A percentile compares a stretch with the other conserved stretches of the same genome.
Conservation (phyloP, 208 protist species). For the Trypanosoma mega region DNA sequence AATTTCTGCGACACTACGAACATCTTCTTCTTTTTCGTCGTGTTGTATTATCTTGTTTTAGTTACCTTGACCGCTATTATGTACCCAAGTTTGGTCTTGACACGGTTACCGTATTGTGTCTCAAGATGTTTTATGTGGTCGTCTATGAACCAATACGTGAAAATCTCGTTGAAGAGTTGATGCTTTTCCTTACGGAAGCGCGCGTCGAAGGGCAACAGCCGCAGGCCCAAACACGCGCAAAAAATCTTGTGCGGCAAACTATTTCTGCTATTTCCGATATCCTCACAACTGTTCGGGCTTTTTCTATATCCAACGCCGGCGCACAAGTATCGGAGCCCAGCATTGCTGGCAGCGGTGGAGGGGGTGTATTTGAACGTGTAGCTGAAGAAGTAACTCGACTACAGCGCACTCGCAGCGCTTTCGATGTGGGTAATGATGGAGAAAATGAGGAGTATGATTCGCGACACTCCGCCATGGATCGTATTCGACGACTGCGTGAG, state of each 20-base stretch:
- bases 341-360: no score
- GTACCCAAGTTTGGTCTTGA: conserved; percentile 60
- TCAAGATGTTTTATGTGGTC: conserved; percentile 78
- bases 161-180: conserved; percentile 38
- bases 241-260: not conserved
- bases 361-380: not conserved
- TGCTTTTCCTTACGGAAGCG: conserved; percentile 25
- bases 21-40: conserved; percentile 64
- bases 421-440: not conserved
- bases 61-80: conserved; percentile 86
- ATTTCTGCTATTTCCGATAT: not conserved
- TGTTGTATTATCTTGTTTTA: conserved; percentile 76
- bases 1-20: no score
- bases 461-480: not conserved
- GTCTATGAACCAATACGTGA: conserved; percentile 63
- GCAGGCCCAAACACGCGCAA: not conserved
- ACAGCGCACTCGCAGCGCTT: no score
- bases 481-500: conserved; percentile 30
- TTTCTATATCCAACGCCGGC: no score
- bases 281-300: not conserved
- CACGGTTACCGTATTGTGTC: conserved; percentile 63
- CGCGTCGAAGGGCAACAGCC: no score
- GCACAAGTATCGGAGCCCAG: no score
- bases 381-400: conserved; percentile 1
- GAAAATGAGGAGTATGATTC: not conserved